A percentile compares a stretch with the other conserved stretches of the same genome.
These are phyloP conservation scores for Aspergillus ibericus DNA, from an alignment of 2,329 filamentous ascomycete genomes.

Conservation along the genomic window DNA sequence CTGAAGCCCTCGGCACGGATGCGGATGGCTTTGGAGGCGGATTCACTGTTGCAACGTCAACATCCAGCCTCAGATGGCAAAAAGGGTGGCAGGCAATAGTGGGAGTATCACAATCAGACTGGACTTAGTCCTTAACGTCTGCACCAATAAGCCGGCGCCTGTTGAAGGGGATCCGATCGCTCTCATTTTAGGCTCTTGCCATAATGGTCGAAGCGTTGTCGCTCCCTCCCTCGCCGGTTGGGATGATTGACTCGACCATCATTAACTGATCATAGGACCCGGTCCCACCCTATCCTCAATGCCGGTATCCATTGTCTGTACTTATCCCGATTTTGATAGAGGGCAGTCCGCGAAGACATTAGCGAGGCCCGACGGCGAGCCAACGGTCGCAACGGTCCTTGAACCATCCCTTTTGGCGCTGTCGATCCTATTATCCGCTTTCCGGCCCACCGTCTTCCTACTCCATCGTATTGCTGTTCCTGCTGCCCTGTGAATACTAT, in stretches of 20 bases:
- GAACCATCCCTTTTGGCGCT: slow-evolving; percentile 13
- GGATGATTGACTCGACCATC: slow-evolving; percentile 29
- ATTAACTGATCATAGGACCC: slow-evolving; percentile 24
- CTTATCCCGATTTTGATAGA: slow-evolving; percentile 2
- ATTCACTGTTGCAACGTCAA: neutral
- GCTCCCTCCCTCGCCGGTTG: slow-evolving; percentile 25
- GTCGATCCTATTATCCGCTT: slow-evolving; percentile 17
- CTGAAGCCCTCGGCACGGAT: neutral
- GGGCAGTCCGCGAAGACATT: neutral
- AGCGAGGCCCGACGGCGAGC: slow-evolving; percentile 8
- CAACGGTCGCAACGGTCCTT: slow-evolving; percentile 20
- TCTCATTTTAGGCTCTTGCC: slow-evolving; percentile 29
- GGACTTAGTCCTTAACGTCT: neutral
- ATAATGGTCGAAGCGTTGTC: slow-evolving; percentile 23
- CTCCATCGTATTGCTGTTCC: slow-evolving; percentile 12
- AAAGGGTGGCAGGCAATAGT: neutral
- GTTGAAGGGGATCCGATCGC: slow-evolving; percentile 28
- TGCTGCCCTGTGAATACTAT: neutral
- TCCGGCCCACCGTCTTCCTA: slow-evolving; percentile 12
- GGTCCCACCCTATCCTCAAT: slow-evolving; percentile 15
- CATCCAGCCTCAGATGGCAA: slow-evolving; percentile 1
- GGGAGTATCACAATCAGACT: slow-evolving; percentile 6
- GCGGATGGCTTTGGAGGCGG: neutral
- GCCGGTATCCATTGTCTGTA: neutral
- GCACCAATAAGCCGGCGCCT: neutral